These are phyloP conservation scores for Spathaspora sp. DNA, from an alignment of 805 yeast species.

Conservation along the genomic window DNA sequence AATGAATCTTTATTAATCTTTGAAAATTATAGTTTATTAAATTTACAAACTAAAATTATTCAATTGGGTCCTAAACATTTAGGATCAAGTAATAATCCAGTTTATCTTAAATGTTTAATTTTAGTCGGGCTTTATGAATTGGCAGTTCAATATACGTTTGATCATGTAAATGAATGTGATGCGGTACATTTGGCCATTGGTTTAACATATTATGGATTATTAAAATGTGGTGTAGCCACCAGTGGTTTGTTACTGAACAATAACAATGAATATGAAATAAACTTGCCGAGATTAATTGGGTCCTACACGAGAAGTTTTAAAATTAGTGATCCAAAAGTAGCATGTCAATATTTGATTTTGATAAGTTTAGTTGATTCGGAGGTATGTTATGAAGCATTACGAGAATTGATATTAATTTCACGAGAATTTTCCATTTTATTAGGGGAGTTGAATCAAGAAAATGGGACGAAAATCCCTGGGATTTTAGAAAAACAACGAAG, in stretches of 20 bases:
- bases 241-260: conserved; percentile 33
- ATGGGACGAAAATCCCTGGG: conserved; percentile 79
- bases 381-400: conserved; percentile 71
- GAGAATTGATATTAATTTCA: conserved; percentile 82
- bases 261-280: conserved; percentile 32
- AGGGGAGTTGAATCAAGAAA: conserved; percentile 70
- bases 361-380: conserved; percentile 58
- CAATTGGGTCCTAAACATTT: conserved; percentile 74
- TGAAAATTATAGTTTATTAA: conserved; percentile 69
- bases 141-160: conserved; percentile 65
- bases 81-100: conserved; percentile 60
- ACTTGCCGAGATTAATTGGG: conserved; percentile 67
- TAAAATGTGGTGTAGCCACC: conserved; percentile 32
- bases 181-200: conserved; percentile 88
- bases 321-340: conserved; percentile 81
- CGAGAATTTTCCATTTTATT: conserved; percentile 77
- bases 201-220: conserved; percentile 66
- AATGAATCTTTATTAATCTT: conserved; percentile 49
- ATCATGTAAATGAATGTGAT: conserved; percentile 67
- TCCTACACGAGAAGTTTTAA: conserved; percentile 81
- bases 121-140: conserved; percentile 78
- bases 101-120: conserved; percentile 70
- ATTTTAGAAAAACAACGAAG: conserved; percentile 73
- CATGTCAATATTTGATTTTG: conserved; percentile 81
- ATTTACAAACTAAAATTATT: conserved; percentile 68